Base-by-base conservation (phyloP, 305 asterid species). In the Fraxinus baroniana region DNA sequence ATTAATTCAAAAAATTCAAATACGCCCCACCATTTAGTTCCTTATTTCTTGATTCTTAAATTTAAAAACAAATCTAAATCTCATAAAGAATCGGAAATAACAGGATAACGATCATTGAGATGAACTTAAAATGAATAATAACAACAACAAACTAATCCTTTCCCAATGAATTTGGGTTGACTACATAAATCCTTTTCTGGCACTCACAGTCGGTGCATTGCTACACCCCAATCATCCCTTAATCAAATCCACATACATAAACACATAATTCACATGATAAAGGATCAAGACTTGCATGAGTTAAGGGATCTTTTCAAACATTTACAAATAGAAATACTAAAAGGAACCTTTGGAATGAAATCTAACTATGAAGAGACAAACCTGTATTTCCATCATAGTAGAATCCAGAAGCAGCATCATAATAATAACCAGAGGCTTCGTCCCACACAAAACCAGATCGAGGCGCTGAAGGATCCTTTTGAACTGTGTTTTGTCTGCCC, bases 331-430 rank as follows among this genome's bases (percentile, higher is more conserved):
- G 49, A 75, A 79, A 75, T n/a, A 10, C 55, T 22, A 60, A 24
- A 49, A 41, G 73, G 79, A 66, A 75, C 12, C 74, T 41, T 41
- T 22, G 80, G 64, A 80, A 18, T 36, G 75, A 57, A 75, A 73
- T 30, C 74, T 82, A 78, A 37, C 44, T 60, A 68, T 24, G 30
- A 77, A 80, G 41, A 49, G 37, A 24, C 84, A 73, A 81, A 94
- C 99, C 99, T 83, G 98, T 88, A 87, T 93, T 96, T 83, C 98
- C 99, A 74, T 96, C 99, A 84, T 96, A 96, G 83, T 96, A 96
- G 92, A 96, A 96, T 33, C 99, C 98, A 87, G 99, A 96, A 87
- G 97, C 85, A 49, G 99, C 97, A 88, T 96, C 98, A 82, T 90
- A 96, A 89, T 96, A 96, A 87, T 96, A 96, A 68, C 98, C 99